Percentiles rank a stretch among this genome's conserved stretches.
Conservation (phyloP, 768 basidiomycete species). For the Coprinopsis marcescibilis region DNA sequence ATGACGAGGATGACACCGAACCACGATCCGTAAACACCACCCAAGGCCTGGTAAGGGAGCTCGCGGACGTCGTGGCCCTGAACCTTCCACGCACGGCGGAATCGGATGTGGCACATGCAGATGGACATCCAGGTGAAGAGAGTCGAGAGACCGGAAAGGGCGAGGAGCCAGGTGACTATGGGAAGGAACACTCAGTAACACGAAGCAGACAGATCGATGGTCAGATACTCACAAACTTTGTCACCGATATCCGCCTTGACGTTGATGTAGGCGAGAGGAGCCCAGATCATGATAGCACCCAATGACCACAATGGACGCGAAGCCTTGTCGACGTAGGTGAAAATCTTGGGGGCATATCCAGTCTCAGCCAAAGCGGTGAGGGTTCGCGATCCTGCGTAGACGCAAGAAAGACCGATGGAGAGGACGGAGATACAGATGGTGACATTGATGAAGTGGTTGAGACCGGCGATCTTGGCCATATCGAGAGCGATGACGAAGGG, state of each 20-base stretch:
- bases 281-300: slow-evolving; percentile 29
- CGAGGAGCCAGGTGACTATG: slow-evolving; percentile 38
- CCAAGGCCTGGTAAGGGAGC: slow-evolving; percentile 38
- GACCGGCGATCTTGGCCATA: slow-evolving; percentile 33
- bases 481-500: slow-evolving; percentile 42
- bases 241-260: slow-evolving; percentile 26
- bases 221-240: slow-evolving; percentile 29
- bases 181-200: neutral
- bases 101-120: slow-evolving; percentile 44
- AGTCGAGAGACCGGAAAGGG: slow-evolving; percentile 41
- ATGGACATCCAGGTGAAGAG: slow-evolving; percentile 42
- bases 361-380: slow-evolving; percentile 42
- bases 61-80: slow-evolving; percentile 42
- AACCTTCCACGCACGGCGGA: slow-evolving; percentile 36
- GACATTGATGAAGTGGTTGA: slow-evolving; percentile 38
- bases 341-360: slow-evolving; percentile 40
- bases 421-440: slow-evolving; percentile 43
- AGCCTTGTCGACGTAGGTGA: slow-evolving; percentile 42
- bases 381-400: slow-evolving; percentile 41
- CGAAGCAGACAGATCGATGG: neutral
- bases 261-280: slow-evolving; percentile 37
- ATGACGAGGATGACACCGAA: slow-evolving; percentile 35
- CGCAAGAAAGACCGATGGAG: slow-evolving; percentile 40
- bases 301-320: slow-evolving; percentile 40
- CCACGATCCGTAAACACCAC: slow-evolving; percentile 41